Base-by-base conservation (phyloP, 108 stramenopile species). In the Nitzschia putrida region DNA sequence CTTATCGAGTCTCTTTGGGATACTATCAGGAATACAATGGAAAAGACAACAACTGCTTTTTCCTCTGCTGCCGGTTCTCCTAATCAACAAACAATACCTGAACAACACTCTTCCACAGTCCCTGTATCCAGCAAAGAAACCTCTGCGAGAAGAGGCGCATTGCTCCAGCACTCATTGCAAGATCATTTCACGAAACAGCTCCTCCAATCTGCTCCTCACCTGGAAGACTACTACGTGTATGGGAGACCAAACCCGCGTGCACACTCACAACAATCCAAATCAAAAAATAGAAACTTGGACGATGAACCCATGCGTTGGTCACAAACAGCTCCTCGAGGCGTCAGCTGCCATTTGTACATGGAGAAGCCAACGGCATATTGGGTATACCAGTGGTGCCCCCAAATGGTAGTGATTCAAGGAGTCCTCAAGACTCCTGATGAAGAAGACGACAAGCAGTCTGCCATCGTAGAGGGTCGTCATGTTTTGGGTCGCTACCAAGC, bases 361-460 rank as follows among this genome's bases (percentile, higher is more conserved):
- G 68, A 77, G 45, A 57, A 34, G 18, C 8, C 22, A 34, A 51
- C 23, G 41, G 34, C 78, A 41, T 71, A 68, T 44, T 80, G 79
- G 79, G 59, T 69, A n/a, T 80, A 63, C 59, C 53, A 71, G 52
- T 80, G 73, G 73, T 80, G 79, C 59, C 79, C 61, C 2, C 43
- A 66, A n/a, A 2, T 14, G 2, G 42, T 50, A 4, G 41, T 80
- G 3, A 39, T 63, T 23, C 73, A 80, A 55, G 77, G 71, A 26
- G 39, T 39, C 12, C 22, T 63, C 5, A 47, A 45, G 13, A 8
- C 21, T 25, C 43, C 40, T 16, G 53, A 49, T 49, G 6, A 9
- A 3, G 14, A 69, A 0, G 34, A 64, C 0, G 38, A 16, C 18
- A 7, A 47, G 22, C 4, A 1, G 4, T 34, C 29, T 3, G 29